phyloP scores from a whole-genome alignment of 2,329 filamentous ascomycete genomes.

The Fusarium camptoceras region DNA sequence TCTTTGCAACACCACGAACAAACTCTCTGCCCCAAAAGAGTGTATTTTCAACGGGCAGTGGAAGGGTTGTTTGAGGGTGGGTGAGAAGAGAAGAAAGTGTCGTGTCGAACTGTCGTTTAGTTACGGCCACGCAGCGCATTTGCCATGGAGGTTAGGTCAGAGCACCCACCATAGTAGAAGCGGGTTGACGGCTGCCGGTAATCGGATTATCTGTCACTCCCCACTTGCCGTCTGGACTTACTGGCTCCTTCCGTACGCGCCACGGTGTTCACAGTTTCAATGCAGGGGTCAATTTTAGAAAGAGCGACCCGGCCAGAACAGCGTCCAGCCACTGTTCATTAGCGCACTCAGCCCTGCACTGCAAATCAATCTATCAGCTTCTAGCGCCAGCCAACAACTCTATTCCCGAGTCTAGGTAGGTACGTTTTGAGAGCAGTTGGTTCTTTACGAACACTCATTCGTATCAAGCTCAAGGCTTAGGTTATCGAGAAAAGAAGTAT shows the following conservation, averaged over 20 bases:
- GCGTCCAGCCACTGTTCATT: constrained; percentile 23
- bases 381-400: constrained; percentile 17
- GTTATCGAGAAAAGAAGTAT: not conserved
- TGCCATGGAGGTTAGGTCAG: constrained; percentile 11
- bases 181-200: constrained; percentile 40
- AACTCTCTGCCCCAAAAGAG: constrained; percentile 31
- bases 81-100: constrained; percentile 17
- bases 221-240: constrained; percentile 37
- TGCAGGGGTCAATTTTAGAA: constrained; percentile 30
- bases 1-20: constrained; percentile 13
- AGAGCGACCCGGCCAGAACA: not conserved
- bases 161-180: constrained; percentile 14
- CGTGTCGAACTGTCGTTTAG: constrained; percentile 33
- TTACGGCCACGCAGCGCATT: constrained; percentile 50
- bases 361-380: constrained; percentile 14
- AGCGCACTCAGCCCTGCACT: constrained; percentile 38
- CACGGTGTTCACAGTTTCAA: constrained; percentile 52
- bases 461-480: not conserved
- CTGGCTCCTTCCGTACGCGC: constrained; percentile 45
- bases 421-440: not conserved
- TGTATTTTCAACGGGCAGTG: constrained; percentile 28
- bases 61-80: constrained; percentile 13
- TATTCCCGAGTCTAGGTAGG: constrained; percentile 11
- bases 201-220: constrained; percentile 52
- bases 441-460: not conserved